Percentiles rank a stretch among this genome's conserved stretches.
Conservation (phyloP, 495 filamentous ascomycete genomes). For the Trichoderma parareesei region DNA sequence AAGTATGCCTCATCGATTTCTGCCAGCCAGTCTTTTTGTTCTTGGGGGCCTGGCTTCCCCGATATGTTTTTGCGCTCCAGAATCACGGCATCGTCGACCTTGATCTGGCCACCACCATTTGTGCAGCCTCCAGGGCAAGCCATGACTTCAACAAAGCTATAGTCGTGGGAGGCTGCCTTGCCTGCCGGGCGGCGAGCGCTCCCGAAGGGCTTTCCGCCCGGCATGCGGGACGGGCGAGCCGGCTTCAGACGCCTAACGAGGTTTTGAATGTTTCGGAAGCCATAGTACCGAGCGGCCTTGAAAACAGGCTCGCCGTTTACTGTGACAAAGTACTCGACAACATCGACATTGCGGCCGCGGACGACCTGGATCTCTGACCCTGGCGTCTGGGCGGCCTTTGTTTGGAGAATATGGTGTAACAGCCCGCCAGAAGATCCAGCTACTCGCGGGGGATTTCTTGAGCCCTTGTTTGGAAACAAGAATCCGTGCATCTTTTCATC, state of each 20-base stretch:
- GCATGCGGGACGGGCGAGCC: constrained; percentile 61
- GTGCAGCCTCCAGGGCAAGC: constrained; percentile 97
- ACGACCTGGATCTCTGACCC: constrained; percentile 58
- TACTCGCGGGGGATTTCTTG: constrained; percentile 23
- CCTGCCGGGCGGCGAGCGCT: constrained; percentile 39
- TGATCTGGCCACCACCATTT: constrained; percentile 93
- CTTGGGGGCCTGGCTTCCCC: constrained; percentile 53
- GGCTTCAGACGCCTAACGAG: constrained; percentile 86
- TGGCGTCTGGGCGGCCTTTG: constrained; percentile 59
- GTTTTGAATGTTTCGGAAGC: constrained; percentile 97
- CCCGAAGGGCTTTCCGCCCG: constrained; percentile 52
- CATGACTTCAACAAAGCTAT: constrained; percentile 95
- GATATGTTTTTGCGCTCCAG: constrained; percentile 35
- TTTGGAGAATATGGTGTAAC: constrained; percentile 67
- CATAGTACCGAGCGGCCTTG: constrained; percentile 85
- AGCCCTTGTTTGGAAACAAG: constrained; percentile 47
- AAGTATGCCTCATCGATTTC: constrained; percentile 92
- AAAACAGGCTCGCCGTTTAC: constrained; percentile 52
- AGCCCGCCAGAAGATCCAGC: constrained; percentile 84
- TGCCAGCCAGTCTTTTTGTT: constrained; percentile 79
- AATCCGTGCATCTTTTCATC: constrained; percentile 61
- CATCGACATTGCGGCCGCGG: constrained; percentile 81
- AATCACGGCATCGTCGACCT: constrained; percentile 63
- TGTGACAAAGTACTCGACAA: constrained; percentile 69
- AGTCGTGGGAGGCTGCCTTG: constrained; percentile 46